A percentile compares a stretch with the other conserved stretches of the same genome.
Evolutionary conservation across 2,329 filamentous ascomycete species (phyloP).

Genomic region (Penicillium sp.): DNA sequence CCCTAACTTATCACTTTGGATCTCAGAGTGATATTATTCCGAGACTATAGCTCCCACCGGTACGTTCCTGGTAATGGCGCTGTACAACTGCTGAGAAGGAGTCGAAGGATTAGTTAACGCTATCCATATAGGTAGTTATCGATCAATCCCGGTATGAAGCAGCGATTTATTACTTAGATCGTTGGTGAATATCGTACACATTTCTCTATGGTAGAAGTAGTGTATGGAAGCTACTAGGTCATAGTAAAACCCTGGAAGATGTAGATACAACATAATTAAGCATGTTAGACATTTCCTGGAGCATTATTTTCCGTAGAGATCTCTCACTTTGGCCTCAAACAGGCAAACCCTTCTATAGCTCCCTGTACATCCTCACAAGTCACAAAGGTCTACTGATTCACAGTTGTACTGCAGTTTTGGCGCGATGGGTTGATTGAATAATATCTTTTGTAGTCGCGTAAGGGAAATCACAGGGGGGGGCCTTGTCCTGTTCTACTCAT

Average conservation of each 20-base stretch:
- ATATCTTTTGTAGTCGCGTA: constrained; percentile 19
- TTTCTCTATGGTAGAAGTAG: not conserved
- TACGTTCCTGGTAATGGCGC: too few species aligned
- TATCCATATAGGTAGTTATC: too few species aligned
- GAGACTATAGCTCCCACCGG: too few species aligned
- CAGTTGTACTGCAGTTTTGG: constrained; percentile 13
- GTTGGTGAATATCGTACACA: too few species aligned
- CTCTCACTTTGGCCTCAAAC: not conserved
- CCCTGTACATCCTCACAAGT: not conserved
- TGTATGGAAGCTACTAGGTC: not conserved
- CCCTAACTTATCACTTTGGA: too few species aligned
- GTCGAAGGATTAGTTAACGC: too few species aligned
- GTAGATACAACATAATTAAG: not conserved
- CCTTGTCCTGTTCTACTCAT: constrained; percentile 5
- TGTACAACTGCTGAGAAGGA: too few species aligned
- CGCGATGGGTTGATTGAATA: constrained; percentile 18
- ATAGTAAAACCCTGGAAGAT: too few species aligned
- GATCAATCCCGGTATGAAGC: too few species aligned
- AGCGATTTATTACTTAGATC: not conserved
- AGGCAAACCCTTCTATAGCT: not conserved
- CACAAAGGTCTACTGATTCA: constrained; percentile 3
- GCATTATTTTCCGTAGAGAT: not conserved
- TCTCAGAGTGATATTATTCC: too few species aligned
- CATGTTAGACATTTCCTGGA: not conserved
- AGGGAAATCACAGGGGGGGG: constrained; percentile 16